phyloP scores from a whole-genome alignment of 208 protist genomes.

The Leptomonas pyrrhocoris region DNA sequence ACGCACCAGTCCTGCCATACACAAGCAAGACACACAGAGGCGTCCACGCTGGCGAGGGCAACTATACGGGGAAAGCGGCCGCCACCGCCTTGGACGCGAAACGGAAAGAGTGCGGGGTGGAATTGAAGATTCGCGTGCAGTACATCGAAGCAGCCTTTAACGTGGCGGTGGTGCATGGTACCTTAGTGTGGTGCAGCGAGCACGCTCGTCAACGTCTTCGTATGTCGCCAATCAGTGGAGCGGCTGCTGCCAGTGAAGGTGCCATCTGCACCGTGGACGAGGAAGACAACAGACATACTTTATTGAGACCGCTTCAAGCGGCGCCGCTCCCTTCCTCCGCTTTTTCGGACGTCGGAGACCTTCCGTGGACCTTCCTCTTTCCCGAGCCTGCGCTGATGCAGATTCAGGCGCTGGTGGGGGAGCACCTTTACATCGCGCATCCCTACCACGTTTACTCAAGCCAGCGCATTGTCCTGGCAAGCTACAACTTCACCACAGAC shows the following conservation, averaged over 20 bases:
- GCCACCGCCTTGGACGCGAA: neutral
- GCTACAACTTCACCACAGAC: slow-evolving; percentile 66
- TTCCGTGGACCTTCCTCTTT: slow-evolving; percentile 51
- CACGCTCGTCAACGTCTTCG: slow-evolving; percentile 18
- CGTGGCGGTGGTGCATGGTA: slow-evolving; percentile 33
- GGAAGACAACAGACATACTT: neutral
- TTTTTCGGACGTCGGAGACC: neutral
- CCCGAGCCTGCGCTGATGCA: slow-evolving; percentile 45
- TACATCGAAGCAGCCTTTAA: slow-evolving; percentile 39
- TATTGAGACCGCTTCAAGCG: neutral
- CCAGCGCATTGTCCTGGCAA: slow-evolving; percentile 41
- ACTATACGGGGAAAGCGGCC: neutral
- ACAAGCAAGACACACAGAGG: neutral
- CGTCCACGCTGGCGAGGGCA: neutral
- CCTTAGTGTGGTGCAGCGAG: slow-evolving; percentile 27
- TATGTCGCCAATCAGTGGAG: neutral
- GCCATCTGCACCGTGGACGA: neutral
- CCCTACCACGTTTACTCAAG: slow-evolving; percentile 56
- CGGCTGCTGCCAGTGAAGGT: neutral
- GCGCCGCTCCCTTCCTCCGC: neutral
- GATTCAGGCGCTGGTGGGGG: slow-evolving; percentile 34
- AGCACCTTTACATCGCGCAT: slow-evolving; percentile 57
- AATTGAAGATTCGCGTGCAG: slow-evolving; percentile 34
- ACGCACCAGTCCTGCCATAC: too few species aligned
- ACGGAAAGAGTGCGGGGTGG: slow-evolving; percentile 11